These are phyloP conservation scores for Scheffersomyces titani DNA, from an alignment of 1,139 yeast genomes.

Conservation along the genomic window DNA sequence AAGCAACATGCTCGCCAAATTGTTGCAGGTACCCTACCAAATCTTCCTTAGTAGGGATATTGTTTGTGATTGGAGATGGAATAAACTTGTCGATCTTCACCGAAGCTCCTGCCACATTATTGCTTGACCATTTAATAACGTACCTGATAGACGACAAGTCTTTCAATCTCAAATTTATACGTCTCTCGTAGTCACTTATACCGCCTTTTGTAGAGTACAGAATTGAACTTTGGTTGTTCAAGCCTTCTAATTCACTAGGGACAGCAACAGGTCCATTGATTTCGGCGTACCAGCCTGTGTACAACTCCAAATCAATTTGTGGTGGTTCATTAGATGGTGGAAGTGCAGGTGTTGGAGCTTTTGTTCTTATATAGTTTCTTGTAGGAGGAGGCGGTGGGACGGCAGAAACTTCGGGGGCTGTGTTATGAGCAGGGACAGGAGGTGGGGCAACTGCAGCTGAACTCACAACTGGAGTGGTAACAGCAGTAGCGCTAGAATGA, in stretches of 20 bases:
- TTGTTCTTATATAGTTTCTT: conserved; percentile 29
- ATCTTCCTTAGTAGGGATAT: conserved; percentile 38
- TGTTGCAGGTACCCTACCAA: conserved; percentile 41
- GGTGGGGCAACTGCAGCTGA: conserved; percentile 9
- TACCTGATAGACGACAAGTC: conserved; percentile 54
- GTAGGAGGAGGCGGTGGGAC: conserved; percentile 44
- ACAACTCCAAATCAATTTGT: conserved; percentile 40
- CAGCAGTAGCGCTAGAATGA: not conserved
- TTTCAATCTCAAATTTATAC: conserved; percentile 40
- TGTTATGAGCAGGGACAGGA: conserved; percentile 5
- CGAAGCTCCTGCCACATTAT: conserved; percentile 18
- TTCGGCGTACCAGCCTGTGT: conserved; percentile 48
- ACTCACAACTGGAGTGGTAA: conserved; percentile 6
- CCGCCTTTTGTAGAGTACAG: conserved; percentile 8
- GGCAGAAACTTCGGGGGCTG: conserved; percentile 14
- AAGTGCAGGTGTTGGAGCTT: conserved; percentile 16
- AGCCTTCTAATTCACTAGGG: conserved; percentile 39
- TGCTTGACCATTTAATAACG: conserved; percentile 47
- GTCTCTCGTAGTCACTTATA: conserved; percentile 16
- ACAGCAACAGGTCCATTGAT: conserved; percentile 20
- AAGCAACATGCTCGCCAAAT: conserved; percentile 58
- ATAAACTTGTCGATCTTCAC: conserved; percentile 36
- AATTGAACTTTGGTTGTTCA: conserved; percentile 33
- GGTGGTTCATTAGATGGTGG: conserved; percentile 27
- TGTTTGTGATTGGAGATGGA: conserved; percentile 50